Evolutionary conservation across 768 basidiomycete species (phyloP), one percentile per base, ranked within the genome.

Genomic region (Lactarius vividus): DNA sequence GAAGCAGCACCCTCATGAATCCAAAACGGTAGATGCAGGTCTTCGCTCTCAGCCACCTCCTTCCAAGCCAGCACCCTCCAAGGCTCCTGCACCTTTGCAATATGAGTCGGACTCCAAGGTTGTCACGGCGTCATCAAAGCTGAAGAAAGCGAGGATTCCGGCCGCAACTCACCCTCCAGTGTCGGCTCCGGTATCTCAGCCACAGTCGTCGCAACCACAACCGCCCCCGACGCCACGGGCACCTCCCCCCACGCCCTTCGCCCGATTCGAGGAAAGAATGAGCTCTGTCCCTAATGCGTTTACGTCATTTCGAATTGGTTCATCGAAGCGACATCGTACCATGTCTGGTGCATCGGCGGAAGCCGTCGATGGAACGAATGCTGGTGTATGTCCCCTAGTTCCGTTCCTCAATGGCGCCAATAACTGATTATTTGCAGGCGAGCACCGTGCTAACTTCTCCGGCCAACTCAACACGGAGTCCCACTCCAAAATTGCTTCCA

Each of bases 361-460:
- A 73, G 91, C 89, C 29, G 83, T 86, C 70, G 85, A 92, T 71
- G 91, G 91, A 42, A 91, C 89, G 8, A 64, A 65, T 23, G 70
- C 68, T 62, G 87, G 88, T 57, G 91, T 92, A 75, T 76, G 88
- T 72, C 40, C 74, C 11, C 16, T 35, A 5, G n/a, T 59, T 62
- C 37, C 63, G n/a, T 63, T 13, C 31, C 61, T 63, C 35, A 46
- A 39, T 1, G 20, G 39, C 29, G 49, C 44, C 54, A n/a, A 46
- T 35, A 46, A 66, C 31, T 63, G 57, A 56, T 62, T 46, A 3
- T 4, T 18, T 52, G 56, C 42, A 88, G 87, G 76, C 86, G 18
- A 92, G 86, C 71, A 91, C 91, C 31, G 84, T 89, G 53, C 74
- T 92, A 31, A 89, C 88, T 18, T 89, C 88, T 3, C 91, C 91